Percentiles rank a stretch among this genome's conserved stretches.
phyloP scores from a whole-genome alignment of 495 filamentous ascomycete species.

The Penicillium steckii region DNA sequence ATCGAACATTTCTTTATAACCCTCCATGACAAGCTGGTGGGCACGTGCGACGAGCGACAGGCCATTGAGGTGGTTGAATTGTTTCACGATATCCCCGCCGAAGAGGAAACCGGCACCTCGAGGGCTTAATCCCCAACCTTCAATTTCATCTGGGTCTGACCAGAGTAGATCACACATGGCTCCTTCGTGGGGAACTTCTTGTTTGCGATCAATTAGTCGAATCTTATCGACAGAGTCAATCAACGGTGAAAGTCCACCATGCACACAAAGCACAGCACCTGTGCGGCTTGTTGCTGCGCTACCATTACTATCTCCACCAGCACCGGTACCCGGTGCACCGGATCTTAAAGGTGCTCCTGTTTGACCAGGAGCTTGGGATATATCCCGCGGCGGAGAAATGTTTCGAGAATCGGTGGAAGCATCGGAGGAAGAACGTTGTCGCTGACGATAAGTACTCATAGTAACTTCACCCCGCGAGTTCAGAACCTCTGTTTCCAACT shows the following conservation, averaged over 20 bases:
- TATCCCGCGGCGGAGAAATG: slow-evolving; percentile 45
- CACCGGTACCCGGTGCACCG: slow-evolving; percentile 77
- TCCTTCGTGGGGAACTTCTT: slow-evolving; percentile 97
- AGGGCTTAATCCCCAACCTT: slow-evolving; percentile 94
- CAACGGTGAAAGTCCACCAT: slow-evolving; percentile 87
- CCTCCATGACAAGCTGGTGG: slow-evolving; percentile 98
- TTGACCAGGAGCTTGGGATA: slow-evolving; percentile 42
- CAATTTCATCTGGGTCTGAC: slow-evolving; percentile 98
- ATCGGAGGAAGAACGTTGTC: slow-evolving; percentile 34
- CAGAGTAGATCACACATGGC: slow-evolving; percentile 98
- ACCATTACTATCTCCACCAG: slow-evolving; percentile 63
- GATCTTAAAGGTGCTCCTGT: slow-evolving; percentile 40
- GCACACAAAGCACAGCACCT: slow-evolving; percentile 91
- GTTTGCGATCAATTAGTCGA: slow-evolving; percentile 89
- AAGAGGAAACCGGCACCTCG: slow-evolving; percentile 96
- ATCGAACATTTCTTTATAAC: slow-evolving; percentile 99
- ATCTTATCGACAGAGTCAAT: slow-evolving; percentile 97
- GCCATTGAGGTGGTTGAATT: slow-evolving; percentile 92
- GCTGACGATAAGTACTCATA: slow-evolving; percentile 61
- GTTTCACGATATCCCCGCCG: slow-evolving; percentile 91
- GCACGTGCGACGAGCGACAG: slow-evolving; percentile 88
- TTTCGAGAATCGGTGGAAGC: slow-evolving; percentile 35
- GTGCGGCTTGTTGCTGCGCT: slow-evolving; percentile 55
- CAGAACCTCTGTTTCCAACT: slow-evolving; percentile 88
- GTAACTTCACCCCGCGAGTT: slow-evolving; percentile 78